Base-by-base conservation (phyloP, 2,329 filamentous ascomycete species). In the Venturia oleaginea region DNA sequence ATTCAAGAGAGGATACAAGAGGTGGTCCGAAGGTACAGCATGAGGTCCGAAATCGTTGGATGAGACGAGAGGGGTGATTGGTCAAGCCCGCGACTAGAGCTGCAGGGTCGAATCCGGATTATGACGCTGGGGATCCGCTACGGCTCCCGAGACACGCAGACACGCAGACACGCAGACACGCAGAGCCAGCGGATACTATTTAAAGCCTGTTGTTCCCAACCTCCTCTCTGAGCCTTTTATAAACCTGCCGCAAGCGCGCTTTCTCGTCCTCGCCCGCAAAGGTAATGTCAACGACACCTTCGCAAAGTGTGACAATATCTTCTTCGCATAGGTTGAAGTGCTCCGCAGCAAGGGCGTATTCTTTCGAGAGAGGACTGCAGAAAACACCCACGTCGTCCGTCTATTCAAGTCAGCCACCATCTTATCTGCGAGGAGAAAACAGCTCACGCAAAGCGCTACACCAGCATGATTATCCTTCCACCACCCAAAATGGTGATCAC, bases 381-480 rank as follows among this genome's bases (percentile, higher is more conserved):
- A 94, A 94, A 27, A 94, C 85, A 1, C 90, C 91, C 11, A 93
- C 87, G 70, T 94, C 90, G 71, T 94, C 91, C 1, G 90, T 94
- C 88, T 92, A n/a, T 24, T 13, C 34, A 6, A 19, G 64, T 69
- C 32, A 57, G 57, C 27, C 24, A 64, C 22, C 37, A 38, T 7
- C 55, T 24, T 63, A 4, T 59, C 15, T 34, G 27, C n/a, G 7
- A 15, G 30, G 55, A 34, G 57, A 62, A 30, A 40, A 40, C 54
- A 61, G 83, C 88, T 78, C 77, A 92, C 89, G 69, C 84, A 87
- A 57, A 93, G 77, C 4, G 85, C 84, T 55, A 93, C 70, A 8
- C 71, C 71, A 32, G 74, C 71, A n/a, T 82, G 80, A 30, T 80
- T 80, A 6, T 83, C 78, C 57, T 78, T 75, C 90, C 90, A 94